Evolutionary conservation across 2,329 filamentous ascomycete species (phyloP).

Genomic region (Phialocephala sp.): DNA sequence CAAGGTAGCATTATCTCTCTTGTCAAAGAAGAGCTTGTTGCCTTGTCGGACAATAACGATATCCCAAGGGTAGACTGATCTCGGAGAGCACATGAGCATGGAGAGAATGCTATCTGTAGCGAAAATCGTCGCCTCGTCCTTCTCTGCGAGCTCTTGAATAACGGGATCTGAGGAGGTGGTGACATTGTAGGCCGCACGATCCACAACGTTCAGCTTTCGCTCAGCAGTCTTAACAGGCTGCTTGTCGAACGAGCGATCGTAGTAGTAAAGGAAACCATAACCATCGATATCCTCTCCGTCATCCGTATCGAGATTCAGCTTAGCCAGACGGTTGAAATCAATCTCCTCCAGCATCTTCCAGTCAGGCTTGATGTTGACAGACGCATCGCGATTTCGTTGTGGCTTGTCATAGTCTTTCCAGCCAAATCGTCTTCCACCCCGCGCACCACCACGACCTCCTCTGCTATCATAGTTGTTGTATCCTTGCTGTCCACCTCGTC

Average conservation of each 20-base stretch:
- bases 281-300: constrained; percentile 94
- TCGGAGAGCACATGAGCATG: constrained; percentile 98
- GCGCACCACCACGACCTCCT: constrained; percentile 70
- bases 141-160: constrained; percentile 95
- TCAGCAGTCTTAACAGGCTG: constrained; percentile 86
- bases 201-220: constrained; percentile 84
- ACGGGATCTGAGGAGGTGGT: constrained; percentile 95
- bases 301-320: constrained; percentile 94
- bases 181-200: constrained; percentile 97
- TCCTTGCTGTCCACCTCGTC: constrained; percentile 67
- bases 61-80: constrained; percentile 98
- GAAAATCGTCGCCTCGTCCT: constrained; percentile 95
- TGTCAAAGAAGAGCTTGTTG: constrained; percentile 98
- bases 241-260: constrained; percentile 96
- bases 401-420: constrained; percentile 99
- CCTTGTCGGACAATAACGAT: constrained; percentile 91
- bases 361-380: constrained; percentile 93
- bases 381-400: constrained; percentile 91
- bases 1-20: constrained; percentile 91
- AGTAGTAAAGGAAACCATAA: constrained; percentile 98
- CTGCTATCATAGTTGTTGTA: constrained; percentile 75
- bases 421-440: constrained; percentile 86
- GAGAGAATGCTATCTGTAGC: constrained; percentile 96
- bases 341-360: constrained; percentile 98
- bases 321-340: constrained; percentile 92